Evolutionary conservation across 768 basidiomycete genomes (phyloP), one percentile per base, ranked within the genome.

Genomic region (Candolleomyces efflorescens): DNA sequence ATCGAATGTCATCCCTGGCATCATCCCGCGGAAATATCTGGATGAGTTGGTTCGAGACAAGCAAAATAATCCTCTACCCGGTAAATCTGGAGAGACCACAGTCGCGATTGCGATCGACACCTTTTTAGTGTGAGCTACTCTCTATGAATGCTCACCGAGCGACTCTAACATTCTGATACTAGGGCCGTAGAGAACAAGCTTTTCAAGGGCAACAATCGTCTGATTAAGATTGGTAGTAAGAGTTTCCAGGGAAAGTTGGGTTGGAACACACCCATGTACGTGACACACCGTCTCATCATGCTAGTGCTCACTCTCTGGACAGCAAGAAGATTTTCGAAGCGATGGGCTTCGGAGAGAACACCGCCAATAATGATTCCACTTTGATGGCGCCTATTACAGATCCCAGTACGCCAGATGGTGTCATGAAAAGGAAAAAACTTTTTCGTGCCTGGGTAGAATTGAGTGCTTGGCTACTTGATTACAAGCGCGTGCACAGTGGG

Each of bases 381-480:
- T 70, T 91, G 12, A 73, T 72, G 5, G 82, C 87, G 18, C 89
- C 89, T 0, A 44, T 69, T 5, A 82, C 83, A 3, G 82, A 88
- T 58, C 63, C 75, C 15, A 64, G 54, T 10, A 77, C 74, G 9
- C 64, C 71, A 9, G 70, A 75, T 39, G 86, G 85, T 17, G 78
- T 71, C 57, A 74, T 76, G 55, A 81, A 78, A 59, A 78, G 85
- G 4, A 78, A 79, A 22, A 86, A 79, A 64, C 77, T 93, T 3
- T 77, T 93, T 49, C 82, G 92, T 36, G 88, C 86, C 26, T 93
- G 92, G 92, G 78, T 91, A 17, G 92, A 94, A 67, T 70, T 87
- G 7, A 72, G 80, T 41, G 81, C 89, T 3, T 93, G 85, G 84
- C 63, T 86, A 18, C 71, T 76, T 3, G 82, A 89, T 54, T 90